Percentiles rank a stretch among this genome's conserved stretches.
phyloP scores from a whole-genome alignment of 441 rosid genomes.

The Gossypium gossypioides region DNA sequence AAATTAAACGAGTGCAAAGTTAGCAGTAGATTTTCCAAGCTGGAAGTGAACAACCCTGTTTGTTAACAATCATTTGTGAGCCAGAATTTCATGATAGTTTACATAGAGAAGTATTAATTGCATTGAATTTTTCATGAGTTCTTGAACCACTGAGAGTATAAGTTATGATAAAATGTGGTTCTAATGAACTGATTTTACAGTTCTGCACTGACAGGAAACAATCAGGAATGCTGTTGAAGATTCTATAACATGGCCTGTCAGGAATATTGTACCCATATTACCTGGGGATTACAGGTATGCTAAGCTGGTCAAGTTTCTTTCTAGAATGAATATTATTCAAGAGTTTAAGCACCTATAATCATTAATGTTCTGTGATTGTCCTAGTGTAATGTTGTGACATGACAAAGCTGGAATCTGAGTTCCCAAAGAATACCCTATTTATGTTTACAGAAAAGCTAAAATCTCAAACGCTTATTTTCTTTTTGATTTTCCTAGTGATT shows the following conservation, averaged over 20 bases:
- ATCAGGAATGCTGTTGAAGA: slow-evolving; percentile 82
- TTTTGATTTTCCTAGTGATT: background rate
- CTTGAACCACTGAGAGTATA: background rate
- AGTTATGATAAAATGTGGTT: background rate
- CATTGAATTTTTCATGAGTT: background rate
- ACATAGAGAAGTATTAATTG: background rate
- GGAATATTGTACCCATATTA: slow-evolving; percentile 69
- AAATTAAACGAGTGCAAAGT: background rate
- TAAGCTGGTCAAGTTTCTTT: background rate
- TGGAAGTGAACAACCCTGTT: background rate
- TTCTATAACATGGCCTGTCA: slow-evolving; percentile 86
- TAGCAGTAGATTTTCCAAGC: background rate
- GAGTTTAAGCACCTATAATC: background rate
- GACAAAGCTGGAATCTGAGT: background rate
- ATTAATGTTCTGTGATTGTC: background rate
- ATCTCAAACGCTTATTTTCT: background rate
- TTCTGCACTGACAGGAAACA: slow-evolving; percentile 53
- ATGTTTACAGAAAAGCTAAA: background rate
- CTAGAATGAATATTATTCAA: background rate
- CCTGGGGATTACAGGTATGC: slow-evolving; percentile 93
- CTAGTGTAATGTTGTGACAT: background rate
- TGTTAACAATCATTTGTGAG: background rate
- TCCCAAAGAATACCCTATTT: background rate
- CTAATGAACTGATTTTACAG: slow-evolving; percentile 3
- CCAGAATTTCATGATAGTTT: background rate